A percentile compares a stretch with the other conserved stretches of the same genome.
phyloP scores from a whole-genome alignment of 2,329 filamentous ascomycete species.

The Periconia sp. region DNA sequence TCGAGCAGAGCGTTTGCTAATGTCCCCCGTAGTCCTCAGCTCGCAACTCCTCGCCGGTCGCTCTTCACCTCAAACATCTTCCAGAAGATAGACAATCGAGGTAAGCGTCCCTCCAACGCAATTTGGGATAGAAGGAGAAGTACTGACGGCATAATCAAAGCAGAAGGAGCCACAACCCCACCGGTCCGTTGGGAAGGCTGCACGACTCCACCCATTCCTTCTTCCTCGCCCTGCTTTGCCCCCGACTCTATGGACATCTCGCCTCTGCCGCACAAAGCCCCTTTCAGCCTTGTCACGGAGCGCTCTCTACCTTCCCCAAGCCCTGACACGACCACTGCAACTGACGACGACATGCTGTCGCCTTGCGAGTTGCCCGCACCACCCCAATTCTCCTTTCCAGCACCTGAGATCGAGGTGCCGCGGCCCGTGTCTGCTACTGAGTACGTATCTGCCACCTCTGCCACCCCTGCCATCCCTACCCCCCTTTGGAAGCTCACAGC shows the following conservation, averaged over 20 bases:
- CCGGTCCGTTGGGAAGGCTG: slow-evolving; percentile 65
- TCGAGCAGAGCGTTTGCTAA: slow-evolving; percentile 43
- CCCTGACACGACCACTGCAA: slow-evolving; percentile 63
- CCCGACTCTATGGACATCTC: slow-evolving; percentile 92
- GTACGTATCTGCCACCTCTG: slow-evolving; percentile 27
- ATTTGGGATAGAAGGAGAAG: slow-evolving; percentile 18
- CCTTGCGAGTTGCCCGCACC: slow-evolving; percentile 38
- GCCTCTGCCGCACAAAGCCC: slow-evolving; percentile 81
- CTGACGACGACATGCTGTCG: slow-evolving; percentile 54
- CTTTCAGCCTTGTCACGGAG: slow-evolving; percentile 65
- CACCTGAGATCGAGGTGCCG: slow-evolving; percentile 36
- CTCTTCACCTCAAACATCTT: slow-evolving; percentile 80
- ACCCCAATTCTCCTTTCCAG: slow-evolving; percentile 29
- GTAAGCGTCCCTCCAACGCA: slow-evolving; percentile 54
- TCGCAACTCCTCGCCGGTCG: slow-evolving; percentile 82
- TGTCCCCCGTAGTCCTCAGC: slow-evolving; percentile 70
- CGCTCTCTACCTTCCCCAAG: slow-evolving; percentile 76
- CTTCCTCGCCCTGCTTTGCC: slow-evolving; percentile 77
- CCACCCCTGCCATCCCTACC: too few species aligned
- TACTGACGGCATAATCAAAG: slow-evolving; percentile 34
- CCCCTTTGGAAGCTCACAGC: slow-evolving; percentile 23
- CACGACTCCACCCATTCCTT: slow-evolving; percentile 82
- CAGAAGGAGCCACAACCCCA: slow-evolving; percentile 53
- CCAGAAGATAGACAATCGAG: slow-evolving; percentile 61
- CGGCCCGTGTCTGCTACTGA: slow-evolving; percentile 45